Evolutionary conservation across 352 stramenopile genomes (phyloP).

Genomic region (Phytopythium chamaehyphon): DNA sequence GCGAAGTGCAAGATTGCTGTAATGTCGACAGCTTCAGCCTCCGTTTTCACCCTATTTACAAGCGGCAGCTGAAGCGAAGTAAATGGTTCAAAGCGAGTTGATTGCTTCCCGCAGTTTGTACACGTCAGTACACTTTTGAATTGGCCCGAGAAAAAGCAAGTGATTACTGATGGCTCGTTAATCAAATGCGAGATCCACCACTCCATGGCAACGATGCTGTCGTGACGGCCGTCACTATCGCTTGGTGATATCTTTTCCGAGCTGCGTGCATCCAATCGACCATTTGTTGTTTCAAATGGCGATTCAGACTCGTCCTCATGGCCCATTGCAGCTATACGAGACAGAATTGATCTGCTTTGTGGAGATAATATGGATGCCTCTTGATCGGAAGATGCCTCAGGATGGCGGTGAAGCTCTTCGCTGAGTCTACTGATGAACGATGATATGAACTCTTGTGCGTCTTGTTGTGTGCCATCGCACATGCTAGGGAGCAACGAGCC

Average conservation of each 20-base stretch:
- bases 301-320: slow-evolving; percentile 2
- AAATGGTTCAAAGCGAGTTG: slow-evolving; percentile 85
- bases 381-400: slow-evolving; percentile 57
- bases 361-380: slow-evolving; percentile 39
- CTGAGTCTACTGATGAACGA: slow-evolving; percentile 91
- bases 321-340: slow-evolving; percentile 14
- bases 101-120: slow-evolving; percentile 79
- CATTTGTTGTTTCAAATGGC: no score
- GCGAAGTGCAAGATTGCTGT: slow-evolving; percentile 34
- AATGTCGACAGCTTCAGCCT: slow-evolving; percentile 13
- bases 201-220: slow-evolving; percentile 93
- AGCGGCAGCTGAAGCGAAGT: slow-evolving; percentile 71
- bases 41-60: not conserved
- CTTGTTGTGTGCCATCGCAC: slow-evolving; percentile 91
- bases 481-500: slow-evolving; percentile 85
- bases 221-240: slow-evolving; percentile 92
- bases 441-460: slow-evolving; percentile 93
- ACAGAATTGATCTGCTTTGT: slow-evolving; percentile 22
- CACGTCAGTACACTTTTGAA: slow-evolving; percentile 95
- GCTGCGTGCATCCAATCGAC: not conserved
- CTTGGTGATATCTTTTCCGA: slow-evolving; percentile 31
- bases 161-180: slow-evolving; percentile 93
- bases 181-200: slow-evolving; percentile 97
- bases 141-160: slow-evolving; percentile 95
- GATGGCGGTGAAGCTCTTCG: slow-evolving; percentile 88